Evolutionary conservation across 164 flowering plant genomes (phyloP).

Genomic region (Umbilicus rupestris): DNA sequence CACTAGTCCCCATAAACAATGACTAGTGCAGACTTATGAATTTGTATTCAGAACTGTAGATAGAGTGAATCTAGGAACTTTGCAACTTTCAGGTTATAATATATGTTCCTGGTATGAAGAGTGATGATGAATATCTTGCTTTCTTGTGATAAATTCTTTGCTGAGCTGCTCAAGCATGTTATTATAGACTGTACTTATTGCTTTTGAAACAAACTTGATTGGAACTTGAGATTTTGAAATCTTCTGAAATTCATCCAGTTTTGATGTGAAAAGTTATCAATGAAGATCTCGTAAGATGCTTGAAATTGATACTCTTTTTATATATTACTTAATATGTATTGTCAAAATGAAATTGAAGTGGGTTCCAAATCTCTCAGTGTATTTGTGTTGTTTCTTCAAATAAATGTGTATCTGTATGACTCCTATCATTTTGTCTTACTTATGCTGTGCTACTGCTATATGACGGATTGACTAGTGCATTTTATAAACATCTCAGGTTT

Average conservation of each 20-base stretch:
- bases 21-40: background rate
- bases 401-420: background rate
- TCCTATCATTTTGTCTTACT: background rate
- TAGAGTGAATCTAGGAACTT: background rate
- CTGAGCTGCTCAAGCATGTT: background rate
- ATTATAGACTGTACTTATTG: too few species aligned
- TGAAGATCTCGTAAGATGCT: background rate
- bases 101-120: too few species aligned
- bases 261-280: background rate
- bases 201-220: too few species aligned
- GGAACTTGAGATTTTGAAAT: too few species aligned
- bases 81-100: too few species aligned
- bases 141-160: background rate
- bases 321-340: background rate
- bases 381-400: background rate
- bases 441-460: background rate
- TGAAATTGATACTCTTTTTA: background rate
- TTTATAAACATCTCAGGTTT: constrained; percentile 47
- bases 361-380: background rate
- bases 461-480: background rate
- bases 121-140: background rate
- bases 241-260: background rate
- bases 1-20: background rate
- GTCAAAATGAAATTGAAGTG: background rate
- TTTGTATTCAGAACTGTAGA: background rate